Evolutionary conservation across 306 rosid species (phyloP).

Genomic region (Lablab purpureus): DNA sequence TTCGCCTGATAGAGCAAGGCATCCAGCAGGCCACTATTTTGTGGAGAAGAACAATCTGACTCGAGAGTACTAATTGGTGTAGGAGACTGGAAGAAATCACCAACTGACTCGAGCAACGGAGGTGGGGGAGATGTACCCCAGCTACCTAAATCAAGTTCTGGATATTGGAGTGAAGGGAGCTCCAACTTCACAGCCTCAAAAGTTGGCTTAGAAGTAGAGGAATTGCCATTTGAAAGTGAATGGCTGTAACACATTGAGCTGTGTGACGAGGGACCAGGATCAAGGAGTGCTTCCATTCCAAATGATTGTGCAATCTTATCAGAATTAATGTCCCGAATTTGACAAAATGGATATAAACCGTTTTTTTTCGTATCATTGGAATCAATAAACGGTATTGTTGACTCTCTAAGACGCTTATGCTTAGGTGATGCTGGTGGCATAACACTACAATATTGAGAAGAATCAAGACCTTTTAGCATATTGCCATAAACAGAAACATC

Average conservation of each 20-base stretch:
- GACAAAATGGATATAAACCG: slow-evolving; percentile 59
- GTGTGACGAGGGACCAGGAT: slow-evolving; percentile 63
- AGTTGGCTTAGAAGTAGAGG: slow-evolving; percentile 87
- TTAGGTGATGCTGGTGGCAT: slow-evolving; percentile 60
- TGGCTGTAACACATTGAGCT: slow-evolving; percentile 69
- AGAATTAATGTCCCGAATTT: slow-evolving; percentile 55
- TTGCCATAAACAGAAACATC: slow-evolving; percentile 56
- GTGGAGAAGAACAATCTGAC: slow-evolving; percentile 74
- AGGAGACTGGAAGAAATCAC: slow-evolving; percentile 74
- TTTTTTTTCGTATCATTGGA: slow-evolving; percentile 53
- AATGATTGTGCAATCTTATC: slow-evolving; percentile 59
- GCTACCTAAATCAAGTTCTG: slow-evolving; percentile 84
- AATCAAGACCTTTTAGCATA: slow-evolving; percentile 68
- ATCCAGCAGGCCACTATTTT: slow-evolving; percentile 88
- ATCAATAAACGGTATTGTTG: slow-evolving; percentile 62
- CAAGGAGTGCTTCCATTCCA: slow-evolving; percentile 60
- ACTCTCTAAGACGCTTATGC: slow-evolving; percentile 72
- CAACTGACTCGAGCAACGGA: slow-evolving; percentile 75
- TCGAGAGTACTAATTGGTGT: slow-evolving; percentile 59
- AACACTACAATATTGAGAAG: slow-evolving; percentile 68
- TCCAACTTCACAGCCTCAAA: slow-evolving; percentile 85
- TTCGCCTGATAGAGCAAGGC: slow-evolving; percentile 77
- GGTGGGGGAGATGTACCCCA: slow-evolving; percentile 77
- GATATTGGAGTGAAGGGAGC: slow-evolving; percentile 99
- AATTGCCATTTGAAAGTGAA: slow-evolving; percentile 90